A percentile compares a stretch with the other conserved stretches of the same genome.
phyloP scores from a whole-genome alignment of 371 early-diverging fungal genomes.

The Mucor piriformis region DNA sequence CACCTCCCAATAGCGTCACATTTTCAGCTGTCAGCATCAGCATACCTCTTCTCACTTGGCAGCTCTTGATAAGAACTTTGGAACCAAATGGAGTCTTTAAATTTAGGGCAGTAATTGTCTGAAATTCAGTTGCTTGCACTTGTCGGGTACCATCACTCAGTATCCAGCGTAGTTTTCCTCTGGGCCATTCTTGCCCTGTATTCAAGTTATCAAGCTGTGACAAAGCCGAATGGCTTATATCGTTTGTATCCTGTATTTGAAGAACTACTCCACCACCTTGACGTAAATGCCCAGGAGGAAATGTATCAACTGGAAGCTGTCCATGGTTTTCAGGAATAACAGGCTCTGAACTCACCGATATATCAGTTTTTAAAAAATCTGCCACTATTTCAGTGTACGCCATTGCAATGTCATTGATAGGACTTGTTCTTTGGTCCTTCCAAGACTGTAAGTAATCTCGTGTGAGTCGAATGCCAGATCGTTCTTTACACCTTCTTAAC shows the following conservation, averaged over 20 bases:
- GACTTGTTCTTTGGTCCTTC: background rate
- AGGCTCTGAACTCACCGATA: constrained; percentile 31
- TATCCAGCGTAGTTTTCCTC: constrained; percentile 41
- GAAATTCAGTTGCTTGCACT: constrained; percentile 39
- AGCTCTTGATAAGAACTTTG: constrained; percentile 43
- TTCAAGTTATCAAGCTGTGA: constrained; percentile 28
- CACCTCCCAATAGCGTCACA: constrained; percentile 39
- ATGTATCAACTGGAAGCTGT: constrained; percentile 13
- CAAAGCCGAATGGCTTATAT: constrained; percentile 35
- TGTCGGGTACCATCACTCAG: constrained; percentile 40
- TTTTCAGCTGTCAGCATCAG: constrained; percentile 30
- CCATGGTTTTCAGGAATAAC: constrained; percentile 29
- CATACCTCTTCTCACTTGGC: constrained; percentile 39
- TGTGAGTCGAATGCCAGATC: constrained; percentile 26
- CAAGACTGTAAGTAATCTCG: constrained; percentile 26
- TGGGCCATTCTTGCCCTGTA: constrained; percentile 27
- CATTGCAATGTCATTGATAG: constrained; percentile 14
- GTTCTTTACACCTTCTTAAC: constrained; percentile 24
- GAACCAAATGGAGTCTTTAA: constrained; percentile 46
- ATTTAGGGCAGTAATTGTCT: constrained; percentile 27
- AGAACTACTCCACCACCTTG: constrained; percentile 34
- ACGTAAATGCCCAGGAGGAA: constrained; percentile 25
- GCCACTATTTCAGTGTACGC: constrained; percentile 19
- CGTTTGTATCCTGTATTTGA: constrained; percentile 39
- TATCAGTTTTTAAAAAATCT: constrained; percentile 31